Base-by-base conservation (phyloP, 768 basidiomycete species). In the Auricularia cornea region DNA sequence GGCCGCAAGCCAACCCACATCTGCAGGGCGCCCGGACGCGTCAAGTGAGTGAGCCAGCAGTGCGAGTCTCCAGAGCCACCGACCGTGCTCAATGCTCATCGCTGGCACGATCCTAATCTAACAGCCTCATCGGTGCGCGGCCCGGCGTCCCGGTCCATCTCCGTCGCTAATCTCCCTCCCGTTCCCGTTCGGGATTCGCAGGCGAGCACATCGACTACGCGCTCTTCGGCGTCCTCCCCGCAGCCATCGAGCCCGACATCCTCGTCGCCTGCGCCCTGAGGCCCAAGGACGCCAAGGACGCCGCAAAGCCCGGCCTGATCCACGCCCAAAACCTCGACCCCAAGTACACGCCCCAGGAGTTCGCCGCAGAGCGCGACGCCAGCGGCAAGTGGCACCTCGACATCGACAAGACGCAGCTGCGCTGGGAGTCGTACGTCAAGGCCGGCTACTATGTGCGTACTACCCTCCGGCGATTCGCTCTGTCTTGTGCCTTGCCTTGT, bases 361-460 rank as follows among this genome's bases (percentile, higher is more conserved):
- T 51, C 59, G 35, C 30, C 10, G 51, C 61, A 3, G 80, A 77
- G 20, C 76, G 76, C 64, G 74, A 74, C 16, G 80, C 82, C 65
- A 72, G 75, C 23, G 61, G 59, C 57, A 63, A 62, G 33, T 93
- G 92, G 92, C 79, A 87, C 66, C 76, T 94, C 16, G 88, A 88
- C 59, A 92, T 92, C 65, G 81, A 88, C 69, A 87, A 81, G 35
- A 77, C 80, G 38, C 81, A 86, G 66, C 74, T 92, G 38, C 77
- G 88, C 59, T 94, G 92, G 92, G 90, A 91, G 70, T 92, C 88
- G 70, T 94, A 92, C 72, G 84, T 94, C 68, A 92, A 93, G 72
- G 90, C 90, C 1, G 90, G 88, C 20, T 92, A 90, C 69, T 89
- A 88, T 71, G 90, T 90, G 63, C 65, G 85, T 77, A 14, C 64